Conservation (phyloP, 176 grass and related monocot genomes). For the Oryza rufipogon region DNA sequence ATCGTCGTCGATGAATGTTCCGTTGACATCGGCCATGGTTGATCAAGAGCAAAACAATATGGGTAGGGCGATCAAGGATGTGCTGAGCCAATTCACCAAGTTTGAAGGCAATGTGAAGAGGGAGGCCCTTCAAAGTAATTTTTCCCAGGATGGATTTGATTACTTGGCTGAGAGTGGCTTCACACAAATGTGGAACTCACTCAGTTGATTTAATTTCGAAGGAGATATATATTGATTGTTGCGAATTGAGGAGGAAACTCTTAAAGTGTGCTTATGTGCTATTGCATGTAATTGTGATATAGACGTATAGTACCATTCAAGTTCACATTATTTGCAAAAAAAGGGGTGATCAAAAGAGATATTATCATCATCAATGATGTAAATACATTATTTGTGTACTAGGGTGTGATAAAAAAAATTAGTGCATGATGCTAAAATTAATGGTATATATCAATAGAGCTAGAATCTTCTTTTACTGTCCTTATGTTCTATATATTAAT, state of each 20-base stretch:
- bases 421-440: background rate
- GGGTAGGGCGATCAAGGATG: constrained; percentile 56
- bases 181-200: constrained; percentile 76
- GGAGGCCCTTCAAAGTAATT: constrained; percentile 50
- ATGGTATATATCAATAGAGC: background rate
- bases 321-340: constrained; percentile 33
- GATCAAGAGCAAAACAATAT: constrained; percentile 37
- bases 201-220: constrained; percentile 41
- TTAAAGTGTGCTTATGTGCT: constrained; percentile 38
- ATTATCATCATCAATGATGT: constrained; percentile 30
- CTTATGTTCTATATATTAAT: no score
- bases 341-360: constrained; percentile 1
- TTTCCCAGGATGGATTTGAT: constrained; percentile 66
- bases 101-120: constrained; percentile 73
- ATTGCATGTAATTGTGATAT: constrained; percentile 52
- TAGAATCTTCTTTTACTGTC: no score
- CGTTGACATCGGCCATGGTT: constrained; percentile 9
- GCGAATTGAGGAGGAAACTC: constrained; percentile 19
- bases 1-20: constrained; percentile 34
- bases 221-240: constrained; percentile 30
- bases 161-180: constrained; percentile 70
- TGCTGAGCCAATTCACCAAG: constrained; percentile 60
- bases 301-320: constrained; percentile 2
- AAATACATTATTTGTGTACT: constrained; percentile 60
- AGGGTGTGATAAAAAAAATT: constrained; percentile 8